Evolutionary conservation across 2,329 filamentous ascomycete genomes (phyloP), one percentile per base, ranked within the genome.

Genomic region (Parastagonospora avenae): DNA sequence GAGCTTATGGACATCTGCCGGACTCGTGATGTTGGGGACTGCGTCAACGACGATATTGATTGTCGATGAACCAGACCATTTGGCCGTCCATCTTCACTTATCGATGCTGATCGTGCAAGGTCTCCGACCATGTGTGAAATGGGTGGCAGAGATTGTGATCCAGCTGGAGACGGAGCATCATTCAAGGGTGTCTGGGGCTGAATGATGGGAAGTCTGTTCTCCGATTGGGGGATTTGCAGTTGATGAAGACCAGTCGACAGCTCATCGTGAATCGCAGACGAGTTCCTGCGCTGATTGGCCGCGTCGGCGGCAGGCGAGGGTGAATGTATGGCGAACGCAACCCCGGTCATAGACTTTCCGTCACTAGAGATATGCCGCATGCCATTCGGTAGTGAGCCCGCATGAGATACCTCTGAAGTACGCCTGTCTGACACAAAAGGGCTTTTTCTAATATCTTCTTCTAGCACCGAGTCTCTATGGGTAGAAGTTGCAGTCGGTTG

Each of bases 131-230:
- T 54, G 10, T 71, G 66, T 11, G 60, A 57, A 42, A 75, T 73
- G 1, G 62, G 62, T 4, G 72, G 72, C 8, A 75, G 57, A 39
- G 48, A 42, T 39, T 63, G 59, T 42, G 67, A 61, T 15, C 66
- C 64, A 36, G 56, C 69, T 9, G 72, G 67, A 9, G 72, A 74
- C 7, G 55, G 53, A 35, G 59, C 62, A 45, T 72, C 69, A 32
- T 58, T 57, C 10, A 59, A 59, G 8, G 71, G 68, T 9, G 71
- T 71, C 6, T 62, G 62, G 11, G 68, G 66, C 39, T 74, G 72
- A 4, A 75, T 54, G 11, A 67, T 68, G 9, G 72, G 71, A 10
- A 75, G 62, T n/a, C 62, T 74, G 29, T 73, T 31, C 60, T 62
- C 8, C 54, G 66, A 62, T 27, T 59, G 57, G 9, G 70, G 66